Evolutionary conservation across 345 rosid species (phyloP), one percentile per base, ranked within the genome.

Genomic region (Microcos paniculata): DNA sequence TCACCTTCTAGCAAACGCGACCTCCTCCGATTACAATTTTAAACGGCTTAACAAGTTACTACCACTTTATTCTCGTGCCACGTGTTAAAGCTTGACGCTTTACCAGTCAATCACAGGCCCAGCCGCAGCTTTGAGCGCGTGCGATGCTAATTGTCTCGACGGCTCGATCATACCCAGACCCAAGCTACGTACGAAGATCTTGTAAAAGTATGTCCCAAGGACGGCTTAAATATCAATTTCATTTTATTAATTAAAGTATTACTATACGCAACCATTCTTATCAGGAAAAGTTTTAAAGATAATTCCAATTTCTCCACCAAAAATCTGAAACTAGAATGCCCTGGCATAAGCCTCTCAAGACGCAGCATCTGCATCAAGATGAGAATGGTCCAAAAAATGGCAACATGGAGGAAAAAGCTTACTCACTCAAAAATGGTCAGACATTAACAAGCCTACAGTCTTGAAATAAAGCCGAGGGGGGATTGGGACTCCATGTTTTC

Each of bases 51-150:
- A 16, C 56, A 21, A 21, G 16, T 31, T n/a, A 16, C 6, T n/a
- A 16, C 6, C 40, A 35, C 46, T 30, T 38, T 42, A 23, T 14
- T 52, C 18, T 4, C 3, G 23, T 26, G 51, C 63, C 45, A 57
- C 46, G 64, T 35, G 51, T 71, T 5, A 55, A 28, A 52, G 65
- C 33, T 48, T 38, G 18, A 42, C 38, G 6, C 74, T 79, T 24
- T 9, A 35, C 40, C 4, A 21, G 35, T 40, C 38, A 0, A 0
- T 12, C 12, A n/a, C 49, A 72, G 26, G 23, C 64, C 75, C 35
- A 68, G 5, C 8, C 71, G 72, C 76, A 62, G 0, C 16, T 9
- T 56, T 31, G 4, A 64, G 79, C 82, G 76, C 82, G 82, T 75
- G 75, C 10, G 13, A 0, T 26, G 7, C 77, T 16, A 9, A 16